Evolutionary conservation across 805 yeast species (phyloP).

Genomic region (Lachancea fermentati): DNA sequence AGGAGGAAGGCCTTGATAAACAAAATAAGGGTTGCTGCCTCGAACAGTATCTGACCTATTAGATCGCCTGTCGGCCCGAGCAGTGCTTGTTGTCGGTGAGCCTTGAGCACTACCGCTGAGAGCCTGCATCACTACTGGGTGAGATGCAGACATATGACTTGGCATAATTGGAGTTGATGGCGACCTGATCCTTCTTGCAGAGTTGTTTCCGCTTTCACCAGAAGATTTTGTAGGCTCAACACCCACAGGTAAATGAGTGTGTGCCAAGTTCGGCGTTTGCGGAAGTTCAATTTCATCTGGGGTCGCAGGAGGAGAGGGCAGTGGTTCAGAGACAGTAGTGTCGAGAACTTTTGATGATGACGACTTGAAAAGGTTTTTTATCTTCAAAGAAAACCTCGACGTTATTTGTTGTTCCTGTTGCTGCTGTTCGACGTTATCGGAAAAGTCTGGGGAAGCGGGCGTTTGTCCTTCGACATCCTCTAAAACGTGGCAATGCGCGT

Average conservation of each 20-base stretch:
- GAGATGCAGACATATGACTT: slow-evolving; percentile 10
- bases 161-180: slow-evolving; percentile 23
- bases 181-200: slow-evolving; percentile 16
- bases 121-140: neutral
- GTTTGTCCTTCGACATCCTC: neutral
- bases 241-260: neutral
- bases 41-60: slow-evolving; percentile 8
- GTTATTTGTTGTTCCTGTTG: neutral
- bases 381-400: slow-evolving; percentile 3
- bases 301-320: neutral
- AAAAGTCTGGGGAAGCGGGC: neutral
- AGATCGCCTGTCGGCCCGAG: slow-evolving; percentile 1
- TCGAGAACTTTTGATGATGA: neutral
- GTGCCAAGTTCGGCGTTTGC: neutral
- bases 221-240: neutral
- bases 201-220: neutral
- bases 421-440: neutral
- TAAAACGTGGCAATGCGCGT: slow-evolving; percentile 1
- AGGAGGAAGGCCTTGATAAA: slow-evolving; percentile 55
- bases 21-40: slow-evolving; percentile 44
- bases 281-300: neutral
- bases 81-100: neutral
- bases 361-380: slow-evolving; percentile 4
- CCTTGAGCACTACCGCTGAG: neutral
- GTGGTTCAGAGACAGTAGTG: neutral